Evolutionary conservation across 306 rosid genomes (phyloP).

Genomic region (Dalbergia cultrata): DNA sequence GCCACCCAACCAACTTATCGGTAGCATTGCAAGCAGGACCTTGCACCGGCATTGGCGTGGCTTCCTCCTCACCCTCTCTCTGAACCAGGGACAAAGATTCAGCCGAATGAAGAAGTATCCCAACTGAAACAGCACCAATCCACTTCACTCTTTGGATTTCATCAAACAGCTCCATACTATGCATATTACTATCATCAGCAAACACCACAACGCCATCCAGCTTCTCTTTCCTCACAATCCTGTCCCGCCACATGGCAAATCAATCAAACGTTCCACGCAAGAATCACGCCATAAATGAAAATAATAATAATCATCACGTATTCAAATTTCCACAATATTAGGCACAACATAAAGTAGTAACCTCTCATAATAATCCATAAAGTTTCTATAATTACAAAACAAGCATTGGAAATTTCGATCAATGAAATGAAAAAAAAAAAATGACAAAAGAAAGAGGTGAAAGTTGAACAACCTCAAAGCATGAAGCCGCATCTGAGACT

Average conservation of each 20-base stretch:
- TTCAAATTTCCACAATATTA: slow-evolving; percentile 14
- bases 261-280: slow-evolving; percentile 44
- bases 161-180: slow-evolving; percentile 92
- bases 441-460: neutral
- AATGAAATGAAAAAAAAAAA: neutral
- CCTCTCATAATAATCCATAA: neutral
- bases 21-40: slow-evolving; percentile 98
- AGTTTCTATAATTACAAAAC: slow-evolving; percentile 21
- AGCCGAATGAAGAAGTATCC: slow-evolving; percentile 78
- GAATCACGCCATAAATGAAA: neutral
- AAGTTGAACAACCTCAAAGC: slow-evolving; percentile 72
- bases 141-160: slow-evolving; percentile 87
- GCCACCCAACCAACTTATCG: slow-evolving; percentile 91
- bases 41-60: slow-evolving; percentile 71
- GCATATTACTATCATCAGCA: slow-evolving; percentile 99
- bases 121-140: slow-evolving; percentile 96
- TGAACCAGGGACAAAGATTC: slow-evolving; percentile 45
- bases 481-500: slow-evolving; percentile 85
- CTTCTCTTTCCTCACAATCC: slow-evolving; percentile 81
- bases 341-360: slow-evolving; percentile 4
- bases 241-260: slow-evolving; percentile 59
- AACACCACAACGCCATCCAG: slow-evolving; percentile 92
- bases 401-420: slow-evolving; percentile 6
- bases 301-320: neutral
- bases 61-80: slow-evolving; percentile 61